Evolutionary conservation across 495 filamentous ascomycete genomes (phyloP), one percentile per base, ranked within the genome.

Genomic region (Xanthoparmelia taractica): DNA sequence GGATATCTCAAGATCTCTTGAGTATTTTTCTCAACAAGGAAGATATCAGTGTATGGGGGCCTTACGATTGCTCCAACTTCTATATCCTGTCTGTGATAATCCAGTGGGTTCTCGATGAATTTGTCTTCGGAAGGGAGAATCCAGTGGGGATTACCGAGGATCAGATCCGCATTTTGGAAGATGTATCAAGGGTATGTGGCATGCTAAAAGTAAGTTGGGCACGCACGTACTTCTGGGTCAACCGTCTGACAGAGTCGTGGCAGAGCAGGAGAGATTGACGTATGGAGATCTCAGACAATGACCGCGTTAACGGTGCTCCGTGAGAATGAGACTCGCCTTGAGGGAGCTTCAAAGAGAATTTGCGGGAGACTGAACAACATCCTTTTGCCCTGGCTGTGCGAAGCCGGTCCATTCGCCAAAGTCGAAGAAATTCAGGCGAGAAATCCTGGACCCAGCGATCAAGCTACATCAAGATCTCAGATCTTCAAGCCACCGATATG

Each of bases 51-150:
- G 31, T 18, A 17, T 60, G 31, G 43, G 58, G 41, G 17, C 0
- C 15, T 31, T 50, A 48, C 31, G 20, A 48, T 11, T 50, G 43
- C 41, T 60, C 43, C 29, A 38, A 50, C 20, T 60, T 60, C 27
- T 59, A 59, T 31, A 59, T 58, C 11, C 38, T 60, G 8, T 52
- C 41, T 25, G 43, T 60, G 25, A 60, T 52, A 13, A 43, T 60
- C 25, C 27, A 38, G 43, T 38, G 43, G 20, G 7, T 50, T 23
- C 43, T 60, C 20, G 33, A 45, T n/a, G 6, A 25, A 8, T 50
- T 33, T 4, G 41, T 23, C 20, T 60, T 48, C 43, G 15, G 23
- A 10, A 27, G 27, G 8, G 10, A 6, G 0, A 37, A 36, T 50
- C 58, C 31, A 25, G 11, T 45, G 2, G 58, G 41, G 10, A 60